phyloP scores from a whole-genome alignment of 176 grass and related monocot species.

The Saccharum officinarum region DNA sequence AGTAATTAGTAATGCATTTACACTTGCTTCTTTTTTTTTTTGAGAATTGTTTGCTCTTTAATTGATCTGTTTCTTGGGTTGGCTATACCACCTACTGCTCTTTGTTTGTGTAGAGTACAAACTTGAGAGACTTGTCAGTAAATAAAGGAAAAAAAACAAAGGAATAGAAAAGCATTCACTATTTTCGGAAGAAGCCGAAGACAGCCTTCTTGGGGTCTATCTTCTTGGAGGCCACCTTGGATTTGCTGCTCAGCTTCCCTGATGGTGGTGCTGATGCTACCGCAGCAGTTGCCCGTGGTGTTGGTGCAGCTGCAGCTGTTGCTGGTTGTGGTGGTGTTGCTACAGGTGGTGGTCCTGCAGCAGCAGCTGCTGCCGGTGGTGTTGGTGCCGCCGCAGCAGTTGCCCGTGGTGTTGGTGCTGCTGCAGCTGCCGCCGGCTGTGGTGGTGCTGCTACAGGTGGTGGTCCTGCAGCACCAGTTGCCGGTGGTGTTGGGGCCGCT shows the following conservation, averaged over 20 bases:
- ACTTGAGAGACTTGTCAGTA: background rate
- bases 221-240: slow-evolving; percentile 36
- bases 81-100: background rate
- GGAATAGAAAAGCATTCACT: background rate
- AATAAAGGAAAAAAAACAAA: background rate
- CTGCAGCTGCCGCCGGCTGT: background rate
- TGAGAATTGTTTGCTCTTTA: background rate
- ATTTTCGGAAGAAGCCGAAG: slow-evolving; percentile 58
- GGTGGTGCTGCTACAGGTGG: too few relatives aligned
- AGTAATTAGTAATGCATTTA: background rate
- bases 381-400: background rate
- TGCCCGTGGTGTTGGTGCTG: background rate
- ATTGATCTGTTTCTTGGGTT: background rate
- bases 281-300: background rate
- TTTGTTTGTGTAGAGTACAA: background rate
- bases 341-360: background rate
- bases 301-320: background rate
- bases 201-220: slow-evolving; percentile 36
- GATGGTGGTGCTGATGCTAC: background rate
- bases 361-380: background rate
- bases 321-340: background rate
- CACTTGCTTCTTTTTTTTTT: background rate
- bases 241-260: slow-evolving; percentile 36
- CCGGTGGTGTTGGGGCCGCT: background rate
- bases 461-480: background rate